Evolutionary conservation across 2,329 filamentous ascomycete genomes (phyloP), one percentile per base, ranked within the genome.

Genomic region (Nothophaeocryptopus gaeumannii): DNA sequence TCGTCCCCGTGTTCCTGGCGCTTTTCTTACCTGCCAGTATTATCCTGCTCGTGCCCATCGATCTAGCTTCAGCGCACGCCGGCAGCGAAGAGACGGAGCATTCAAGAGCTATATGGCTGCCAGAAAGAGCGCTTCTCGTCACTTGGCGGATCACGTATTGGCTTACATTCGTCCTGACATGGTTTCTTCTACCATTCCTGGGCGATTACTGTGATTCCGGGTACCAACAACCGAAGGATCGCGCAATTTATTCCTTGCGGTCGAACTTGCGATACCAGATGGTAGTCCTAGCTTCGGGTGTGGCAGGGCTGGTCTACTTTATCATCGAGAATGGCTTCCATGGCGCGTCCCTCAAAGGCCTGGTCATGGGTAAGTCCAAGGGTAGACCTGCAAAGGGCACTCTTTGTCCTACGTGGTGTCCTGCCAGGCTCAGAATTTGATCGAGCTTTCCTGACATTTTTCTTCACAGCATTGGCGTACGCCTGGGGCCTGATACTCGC

Each of bases 131-230:
- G 26, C 77, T 96, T 41, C 76, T 95, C 63, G 89, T 96, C 16
- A 86, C 86, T 50, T 99, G 93, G 93, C 82, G 92, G 66, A 92
- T 99, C 58, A 86, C 87, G 14, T 99, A 99, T 73, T 99, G 93
- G 93, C 77, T 99, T 47, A 97, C 92, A 0, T 99, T 99, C 72
- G 83, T 85, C 43, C 74, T 99, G 64, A 97, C 92, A 48, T 99
- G 93, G 93, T 92, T 90, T 54, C 89, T 99, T 55, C 83, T 99
- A 32, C 93, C 93, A 11, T 81, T 97, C 43, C 82, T 99, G 49
- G 93, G 86, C 69, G 92, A 97, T 70, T 99, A 96, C 70, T 86
- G 88, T 70, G 93, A 97, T 70, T 88, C 92, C 26, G 93, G 93
- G 46, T 95, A 96, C 68, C 85, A 90, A 61, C 89, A 96, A 55